Percentiles rank a stretch among this genome's conserved stretches.
These are phyloP conservation scores for Spatholobus suberectus DNA, from an alignment of 306 rosid genomes.

Conservation along the genomic window DNA sequence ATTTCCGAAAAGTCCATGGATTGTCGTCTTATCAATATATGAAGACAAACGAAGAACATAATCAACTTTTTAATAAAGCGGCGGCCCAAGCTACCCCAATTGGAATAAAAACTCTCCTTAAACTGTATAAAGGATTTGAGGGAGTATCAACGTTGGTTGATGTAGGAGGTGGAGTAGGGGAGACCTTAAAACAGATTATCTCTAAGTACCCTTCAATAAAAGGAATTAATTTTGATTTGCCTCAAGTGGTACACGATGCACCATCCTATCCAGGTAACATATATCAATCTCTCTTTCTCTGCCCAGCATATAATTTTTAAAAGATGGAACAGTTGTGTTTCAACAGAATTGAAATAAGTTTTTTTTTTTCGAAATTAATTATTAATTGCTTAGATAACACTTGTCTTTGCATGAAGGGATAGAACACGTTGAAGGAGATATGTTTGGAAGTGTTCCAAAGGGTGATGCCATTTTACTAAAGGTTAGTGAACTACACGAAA, in stretches of 20 bases:
- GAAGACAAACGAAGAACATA: conserved; percentile 6
- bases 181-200: background rate
- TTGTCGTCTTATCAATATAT: background rate
- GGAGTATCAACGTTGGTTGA: conserved; percentile 37
- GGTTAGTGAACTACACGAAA: background rate
- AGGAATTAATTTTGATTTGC: conserved; percentile 45
- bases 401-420: conserved; percentile 30
- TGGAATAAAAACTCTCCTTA: conserved; percentile 9
- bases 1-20: background rate
- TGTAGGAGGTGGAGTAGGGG: conserved; percentile 35
- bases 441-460: conserved; percentile 36
- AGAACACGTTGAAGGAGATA: conserved; percentile 30
- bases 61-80: conserved; percentile 10
- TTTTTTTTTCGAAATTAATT: no score
- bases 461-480: conserved; percentile 42
- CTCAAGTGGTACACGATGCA: conserved; percentile 13
- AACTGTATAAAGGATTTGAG: conserved; percentile 18
- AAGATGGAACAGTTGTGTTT: background rate
- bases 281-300: background rate
- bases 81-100: background rate
- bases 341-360: no score
- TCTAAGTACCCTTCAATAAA: conserved; percentile 29
- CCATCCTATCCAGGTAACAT: conserved; percentile 8
- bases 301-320: no score
- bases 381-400: no score